Evolutionary conservation across 2,329 filamentous ascomycete genomes (phyloP).

Genomic region (Aspergillus fructus): DNA sequence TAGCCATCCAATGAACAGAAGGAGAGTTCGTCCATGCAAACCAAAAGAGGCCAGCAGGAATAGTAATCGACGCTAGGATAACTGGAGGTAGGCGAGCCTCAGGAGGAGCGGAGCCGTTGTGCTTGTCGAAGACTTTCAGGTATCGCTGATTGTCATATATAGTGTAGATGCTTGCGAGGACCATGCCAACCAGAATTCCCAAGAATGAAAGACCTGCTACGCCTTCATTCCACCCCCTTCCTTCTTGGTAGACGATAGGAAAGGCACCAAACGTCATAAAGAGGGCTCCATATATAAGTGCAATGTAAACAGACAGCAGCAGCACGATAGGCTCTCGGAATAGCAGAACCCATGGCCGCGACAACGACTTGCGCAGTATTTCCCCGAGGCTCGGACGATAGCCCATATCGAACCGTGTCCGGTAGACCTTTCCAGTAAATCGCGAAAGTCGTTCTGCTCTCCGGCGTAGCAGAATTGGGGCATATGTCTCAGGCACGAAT

Average conservation of each 20-base stretch:
- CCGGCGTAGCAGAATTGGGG: conserved; percentile 51
- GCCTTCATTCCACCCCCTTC: conserved; percentile 49
- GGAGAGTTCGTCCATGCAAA: conserved; percentile 59
- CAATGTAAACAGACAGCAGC: conserved; percentile 50
- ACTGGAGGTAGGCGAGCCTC: conserved; percentile 56
- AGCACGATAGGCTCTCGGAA: conserved; percentile 53
- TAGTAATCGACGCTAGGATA: conserved; percentile 48
- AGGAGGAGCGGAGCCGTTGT: conserved; percentile 61
- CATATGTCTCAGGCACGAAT: conserved; percentile 43
- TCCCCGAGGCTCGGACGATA: conserved; percentile 34
- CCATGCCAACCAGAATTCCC: conserved; percentile 48
- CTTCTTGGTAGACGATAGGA: conserved; percentile 49
- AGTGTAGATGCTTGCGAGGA: conserved; percentile 41
- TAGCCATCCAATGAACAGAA: conserved; percentile 40
- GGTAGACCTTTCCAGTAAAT: conserved; percentile 50
- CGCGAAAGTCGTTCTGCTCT: conserved; percentile 51
- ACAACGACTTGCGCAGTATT: conserved; percentile 47
- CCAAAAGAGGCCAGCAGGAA: conserved; percentile 60
- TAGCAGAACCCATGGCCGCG: conserved; percentile 50
- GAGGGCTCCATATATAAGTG: conserved; percentile 52
- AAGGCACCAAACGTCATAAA: conserved; percentile 56
- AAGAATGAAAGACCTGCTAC: conserved; percentile 50
- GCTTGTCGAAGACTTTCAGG: conserved; percentile 39
- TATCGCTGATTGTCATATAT: conserved; percentile 44
- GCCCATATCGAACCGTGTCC: conserved; percentile 34